These are phyloP conservation scores for Boletus subcaerulescens DNA, from an alignment of 768 basidiomycete genomes.

Conservation along the genomic window DNA sequence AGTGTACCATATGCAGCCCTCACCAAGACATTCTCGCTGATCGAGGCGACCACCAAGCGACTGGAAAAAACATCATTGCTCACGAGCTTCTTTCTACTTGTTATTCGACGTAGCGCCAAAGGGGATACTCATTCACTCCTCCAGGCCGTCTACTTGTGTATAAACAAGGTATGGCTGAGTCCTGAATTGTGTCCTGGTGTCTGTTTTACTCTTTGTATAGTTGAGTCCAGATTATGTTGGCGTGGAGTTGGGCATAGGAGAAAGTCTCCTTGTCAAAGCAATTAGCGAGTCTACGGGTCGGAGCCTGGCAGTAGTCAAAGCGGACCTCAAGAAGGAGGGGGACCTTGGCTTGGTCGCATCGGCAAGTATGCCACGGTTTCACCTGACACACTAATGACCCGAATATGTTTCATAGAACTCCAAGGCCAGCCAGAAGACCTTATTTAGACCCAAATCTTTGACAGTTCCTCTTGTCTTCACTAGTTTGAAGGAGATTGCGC, in stretches of 20 bases:
- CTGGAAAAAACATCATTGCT: conserved; percentile 88
- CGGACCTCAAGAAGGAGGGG: conserved; percentile 91
- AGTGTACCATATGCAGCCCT: conserved; percentile 96
- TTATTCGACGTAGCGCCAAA: conserved; percentile 80
- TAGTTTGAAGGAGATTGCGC: conserved; percentile 87
- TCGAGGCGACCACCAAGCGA: conserved; percentile 94
- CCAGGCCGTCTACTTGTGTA: conserved; percentile 92
- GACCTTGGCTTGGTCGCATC: conserved; percentile 97
- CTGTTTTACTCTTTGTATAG: conserved; percentile 38
- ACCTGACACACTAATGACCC: neutral
- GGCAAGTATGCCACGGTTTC: conserved; percentile 42
- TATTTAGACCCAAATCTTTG: conserved; percentile 92
- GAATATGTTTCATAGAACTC: conserved; percentile 61
- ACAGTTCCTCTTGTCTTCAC: conserved; percentile 88
- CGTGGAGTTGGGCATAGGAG: conserved; percentile 94
- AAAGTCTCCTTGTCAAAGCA: conserved; percentile 90
- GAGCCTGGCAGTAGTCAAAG: conserved; percentile 75
- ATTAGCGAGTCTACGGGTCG: conserved; percentile 96
- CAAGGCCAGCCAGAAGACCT: conserved; percentile 86
- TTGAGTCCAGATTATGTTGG: conserved; percentile 94
- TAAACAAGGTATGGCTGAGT: conserved; percentile 72
- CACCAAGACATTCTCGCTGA: conserved; percentile 81
- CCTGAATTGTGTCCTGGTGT: neutral
- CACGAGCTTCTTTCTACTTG: conserved; percentile 84
- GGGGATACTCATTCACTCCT: conserved; percentile 74